Base-by-base conservation (phyloP, 2,329 filamentous ascomycete species). In the Cladosporium sp. region DNA sequence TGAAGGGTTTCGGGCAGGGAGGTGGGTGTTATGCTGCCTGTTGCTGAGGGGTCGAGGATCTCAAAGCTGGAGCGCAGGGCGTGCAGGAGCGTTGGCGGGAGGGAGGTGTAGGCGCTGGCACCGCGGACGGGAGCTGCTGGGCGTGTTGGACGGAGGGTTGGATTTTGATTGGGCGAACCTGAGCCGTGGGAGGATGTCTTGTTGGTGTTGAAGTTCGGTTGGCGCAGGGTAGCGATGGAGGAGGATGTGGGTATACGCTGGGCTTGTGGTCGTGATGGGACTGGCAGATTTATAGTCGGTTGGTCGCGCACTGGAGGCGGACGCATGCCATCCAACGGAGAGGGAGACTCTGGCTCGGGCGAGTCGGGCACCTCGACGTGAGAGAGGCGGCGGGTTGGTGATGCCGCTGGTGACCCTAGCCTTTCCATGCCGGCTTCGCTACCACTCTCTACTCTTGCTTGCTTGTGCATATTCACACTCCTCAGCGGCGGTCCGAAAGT, bases 11-110 rank as follows among this genome's bases (percentile, higher is more conserved):
- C 90, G 15, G 85, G 85, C 5, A 99, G 86, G 71, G 96, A 91
- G 20, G 93, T 88, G 60, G 88, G 83, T 65, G 88, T 89, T 61
- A 99, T 87, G 52, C 84, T 79, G 17, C 93, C 92, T 69, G 94
- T 91, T 69, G 91, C 92, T 74, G 94, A 88, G 61, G 90, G 84
- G 73, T 97, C 94, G 49, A 99, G 81, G 60, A 97, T 92, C 73
- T 95, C 90, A 74, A 97, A 99, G 0, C 89, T 91, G 71, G 97
- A 93, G 61, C 94, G 85, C 75, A 99, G 84, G 67, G 90, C 90
- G 68, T 92, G 86, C 37, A 97, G 85, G 67, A 97, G 90, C 3
- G 89, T 81, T 2, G 90, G 86, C 38, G 93, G 89, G 42, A 97
- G 76, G 68, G 89, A 88, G 2, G 87, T 86, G 45, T 92, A 78